Conservation (phyloP, 306 rosid species). For the Gastrolobium villosum region DNA sequence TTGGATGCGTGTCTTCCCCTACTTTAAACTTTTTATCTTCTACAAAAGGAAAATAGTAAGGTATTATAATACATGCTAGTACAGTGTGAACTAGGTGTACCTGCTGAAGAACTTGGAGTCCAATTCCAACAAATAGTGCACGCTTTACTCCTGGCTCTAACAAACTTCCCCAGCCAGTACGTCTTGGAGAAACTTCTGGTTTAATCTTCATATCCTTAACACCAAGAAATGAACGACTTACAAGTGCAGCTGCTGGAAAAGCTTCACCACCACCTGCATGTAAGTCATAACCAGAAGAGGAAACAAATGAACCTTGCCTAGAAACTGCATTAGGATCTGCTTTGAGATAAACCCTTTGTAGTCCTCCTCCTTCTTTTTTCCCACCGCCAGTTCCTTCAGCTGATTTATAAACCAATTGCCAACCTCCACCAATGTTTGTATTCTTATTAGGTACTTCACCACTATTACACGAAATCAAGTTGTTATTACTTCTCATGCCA, state of each 20-base stretch:
- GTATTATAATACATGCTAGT: not conserved
- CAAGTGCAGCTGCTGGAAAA: constrained; percentile 82
- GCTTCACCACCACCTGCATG: constrained; percentile 57
- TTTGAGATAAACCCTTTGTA: constrained; percentile 80
- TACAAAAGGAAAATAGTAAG: not conserved
- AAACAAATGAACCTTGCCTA: constrained; percentile 62
- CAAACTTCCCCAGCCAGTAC: constrained; percentile 65
- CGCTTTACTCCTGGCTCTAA: constrained; percentile 89
- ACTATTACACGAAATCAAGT: not conserved
- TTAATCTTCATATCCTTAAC: constrained; percentile 56
- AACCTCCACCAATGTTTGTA: constrained; percentile 92
- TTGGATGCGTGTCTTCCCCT: no score
- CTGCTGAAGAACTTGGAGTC: constrained; percentile 96
- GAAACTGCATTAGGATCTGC: constrained; percentile 68
- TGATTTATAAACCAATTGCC: constrained; percentile 89
- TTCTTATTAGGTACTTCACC: constrained; percentile 54
- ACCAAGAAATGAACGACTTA: constrained; percentile 71
- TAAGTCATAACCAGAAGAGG: constrained; percentile 63
- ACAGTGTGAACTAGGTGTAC: constrained; percentile 43
- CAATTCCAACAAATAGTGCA: constrained; percentile 88
- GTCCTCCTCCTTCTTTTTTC: constrained; percentile 64
- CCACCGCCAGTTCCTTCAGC: constrained; percentile 57
- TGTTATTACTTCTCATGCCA: constrained; percentile 45
- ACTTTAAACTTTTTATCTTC: no score
- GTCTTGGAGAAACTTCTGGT: constrained; percentile 57